phyloP scores from a whole-genome alignment of 2,329 filamentous ascomycete genomes.

The Plectosphaerella cucumerina region DNA sequence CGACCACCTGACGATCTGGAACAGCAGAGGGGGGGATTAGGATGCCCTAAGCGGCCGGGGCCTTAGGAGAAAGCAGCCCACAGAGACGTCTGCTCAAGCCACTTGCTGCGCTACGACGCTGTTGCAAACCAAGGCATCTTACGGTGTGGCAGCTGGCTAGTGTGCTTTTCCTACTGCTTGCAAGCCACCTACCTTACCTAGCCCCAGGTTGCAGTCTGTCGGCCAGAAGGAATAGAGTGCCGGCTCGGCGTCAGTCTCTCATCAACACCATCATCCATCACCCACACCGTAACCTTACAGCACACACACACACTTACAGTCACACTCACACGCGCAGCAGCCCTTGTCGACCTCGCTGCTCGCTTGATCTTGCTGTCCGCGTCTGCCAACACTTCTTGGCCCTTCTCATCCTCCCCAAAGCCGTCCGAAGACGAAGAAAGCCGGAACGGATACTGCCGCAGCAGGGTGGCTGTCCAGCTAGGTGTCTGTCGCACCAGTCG shows the following conservation, averaged over 20 bases:
- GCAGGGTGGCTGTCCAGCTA: not conserved
- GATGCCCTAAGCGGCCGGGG: not conserved
- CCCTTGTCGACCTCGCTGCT: not conserved
- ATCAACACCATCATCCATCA: not conserved
- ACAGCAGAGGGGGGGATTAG: not conserved
- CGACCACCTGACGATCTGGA: not conserved
- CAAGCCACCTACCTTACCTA: too few species aligned
- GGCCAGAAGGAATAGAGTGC: not conserved
- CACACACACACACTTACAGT: too few species aligned
- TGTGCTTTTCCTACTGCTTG: too few species aligned
- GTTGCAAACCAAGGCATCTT: too few species aligned
- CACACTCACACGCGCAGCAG: not conserved
- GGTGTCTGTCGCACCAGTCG: not conserved
- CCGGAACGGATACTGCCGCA: not conserved
- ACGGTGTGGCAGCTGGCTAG: too few species aligned
- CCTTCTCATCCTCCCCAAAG: not conserved
- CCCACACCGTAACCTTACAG: too few species aligned
- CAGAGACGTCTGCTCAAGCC: not conserved
- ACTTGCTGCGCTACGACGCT: not conserved
- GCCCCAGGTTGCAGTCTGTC: not conserved
- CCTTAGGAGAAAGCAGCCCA: not conserved
- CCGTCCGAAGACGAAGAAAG: not conserved
- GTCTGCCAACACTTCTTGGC: not conserved
- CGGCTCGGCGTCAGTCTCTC: not conserved
- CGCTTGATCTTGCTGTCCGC: not conserved